Evolutionary conservation across 148 eudicot genomes (phyloP).

Genomic region (Euryodendron excelsum): DNA sequence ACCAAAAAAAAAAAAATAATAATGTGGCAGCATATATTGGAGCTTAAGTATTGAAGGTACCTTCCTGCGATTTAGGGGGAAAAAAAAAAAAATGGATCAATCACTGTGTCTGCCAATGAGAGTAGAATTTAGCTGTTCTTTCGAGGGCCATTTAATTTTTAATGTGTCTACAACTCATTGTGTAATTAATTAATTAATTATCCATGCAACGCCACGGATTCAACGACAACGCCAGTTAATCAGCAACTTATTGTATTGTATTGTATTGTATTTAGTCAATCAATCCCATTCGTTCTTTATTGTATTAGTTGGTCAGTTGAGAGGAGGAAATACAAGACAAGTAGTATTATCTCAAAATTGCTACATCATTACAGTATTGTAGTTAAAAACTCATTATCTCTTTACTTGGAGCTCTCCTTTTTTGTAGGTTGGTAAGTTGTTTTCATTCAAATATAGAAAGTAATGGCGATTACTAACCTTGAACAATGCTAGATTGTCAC

Average conservation of each 20-base stretch:
- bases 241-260: too few species aligned
- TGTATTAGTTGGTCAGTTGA: neutral
- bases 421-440: conserved; percentile 8
- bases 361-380: too few species aligned
- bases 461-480: neutral
- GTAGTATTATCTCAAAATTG: neutral
- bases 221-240: too few species aligned
- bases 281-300: too few species aligned
- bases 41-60: neutral
- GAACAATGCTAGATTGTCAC: neutral
- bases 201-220: neutral
- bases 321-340: neutral
- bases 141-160: neutral
- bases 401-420: neutral
- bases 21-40: neutral
- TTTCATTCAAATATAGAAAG: conserved; percentile 3
- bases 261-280: too few species aligned
- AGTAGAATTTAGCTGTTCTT: neutral
- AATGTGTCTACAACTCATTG: neutral
- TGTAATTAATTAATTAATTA: neutral
- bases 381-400: neutral
- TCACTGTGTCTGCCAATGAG: neutral
- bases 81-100: neutral
- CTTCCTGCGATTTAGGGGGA: neutral
- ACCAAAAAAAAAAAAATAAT: neutral